Evolutionary conservation across 805 yeast species (phyloP).

Genomic region (Suhomyces tanzawaensis): DNA sequence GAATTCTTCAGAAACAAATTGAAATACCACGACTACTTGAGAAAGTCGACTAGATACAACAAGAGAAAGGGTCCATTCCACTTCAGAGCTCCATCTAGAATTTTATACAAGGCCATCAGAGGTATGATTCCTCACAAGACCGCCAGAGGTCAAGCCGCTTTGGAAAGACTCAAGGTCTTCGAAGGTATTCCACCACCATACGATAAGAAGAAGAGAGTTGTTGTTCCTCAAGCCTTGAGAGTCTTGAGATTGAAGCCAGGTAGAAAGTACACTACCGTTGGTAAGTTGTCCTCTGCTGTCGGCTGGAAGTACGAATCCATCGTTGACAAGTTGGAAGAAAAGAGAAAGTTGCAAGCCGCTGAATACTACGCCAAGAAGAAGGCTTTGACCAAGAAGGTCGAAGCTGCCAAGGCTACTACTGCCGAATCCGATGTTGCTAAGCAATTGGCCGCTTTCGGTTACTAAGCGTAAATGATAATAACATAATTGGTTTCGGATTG

Average conservation of each 20-base stretch:
- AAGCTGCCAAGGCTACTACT: constrained; percentile 81
- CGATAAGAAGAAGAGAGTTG: constrained; percentile 99
- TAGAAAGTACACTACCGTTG: constrained; percentile 98
- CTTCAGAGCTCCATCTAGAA: constrained; percentile 99
- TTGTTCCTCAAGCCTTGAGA: constrained; percentile 99
- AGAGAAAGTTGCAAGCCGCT: constrained; percentile 98
- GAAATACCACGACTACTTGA: constrained; percentile 99
- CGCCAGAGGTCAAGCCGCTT: constrained; percentile 99
- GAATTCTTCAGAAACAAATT: constrained; percentile 99
- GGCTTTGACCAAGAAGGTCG: constrained; percentile 90
- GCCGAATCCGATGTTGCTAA: constrained; percentile 89
- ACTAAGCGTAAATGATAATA: constrained; percentile 49
- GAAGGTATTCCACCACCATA: constrained; percentile 99
- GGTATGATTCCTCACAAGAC: constrained; percentile 99
- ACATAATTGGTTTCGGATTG: constrained; percentile 6
- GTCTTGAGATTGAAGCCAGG: constrained; percentile 99
- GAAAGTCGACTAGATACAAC: constrained; percentile 99
- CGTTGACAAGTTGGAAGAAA: constrained; percentile 96
- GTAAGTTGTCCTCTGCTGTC: constrained; percentile 92
- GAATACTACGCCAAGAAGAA: constrained; percentile 99
- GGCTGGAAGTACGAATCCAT: constrained; percentile 99
- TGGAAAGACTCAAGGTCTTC: constrained; percentile 98
- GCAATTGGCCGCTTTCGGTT: constrained; percentile 96
- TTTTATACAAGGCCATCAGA: constrained; percentile 98
- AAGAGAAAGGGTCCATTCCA: constrained; percentile 99